Base-by-base conservation (phyloP, 768 basidiomycete genomes). In the Rhodotorula taiwanensis region DNA sequence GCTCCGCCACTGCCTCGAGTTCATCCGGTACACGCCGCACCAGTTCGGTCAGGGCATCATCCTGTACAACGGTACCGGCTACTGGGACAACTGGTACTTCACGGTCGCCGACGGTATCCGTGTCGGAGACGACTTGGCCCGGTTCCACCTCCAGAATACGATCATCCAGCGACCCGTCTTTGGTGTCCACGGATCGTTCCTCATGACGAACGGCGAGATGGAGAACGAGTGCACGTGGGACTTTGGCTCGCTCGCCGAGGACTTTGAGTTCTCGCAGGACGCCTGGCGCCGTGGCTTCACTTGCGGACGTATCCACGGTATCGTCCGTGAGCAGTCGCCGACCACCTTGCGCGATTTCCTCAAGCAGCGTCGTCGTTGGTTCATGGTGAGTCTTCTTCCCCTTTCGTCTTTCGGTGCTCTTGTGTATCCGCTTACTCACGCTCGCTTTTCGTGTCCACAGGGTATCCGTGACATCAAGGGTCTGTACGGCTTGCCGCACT, bases 341-440 rank as follows among this genome's bases (percentile, higher is more conserved):
- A 70, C 67, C 20, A 74, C 73, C 27, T 67, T 74, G 5, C 71
- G 71, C 42, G 73, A 74, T 64, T 74, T 74, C 71, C 71, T 74
- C 62, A 74, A 74, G 73, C 73, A 74, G 68, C 73, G 73, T 71
- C 71, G 73, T 54, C 69, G 73, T 64, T 74, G 73, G 73, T 74
- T 73, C 70, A 72, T 74, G 70, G 72, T 74, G 20, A 53, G 72
- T 47, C 52, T 43, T 2, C n/a, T 39, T 28, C 10, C 30, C 11
- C 14, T 28, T 42, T 5, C 3, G 27, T 3, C n/a, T 31, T 10
- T 1, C 14, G 23, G 4, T n/a, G n/a, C n/a, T n/a, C n/a, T n/a
- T n/a, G n/a, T n/a, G n/a, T 16, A 27, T 1, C 23, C 1, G 4
- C 28, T 3, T n/a, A 21, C 48, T 47, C 16, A 58, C 33, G 47